Evolutionary conservation across 1,284 basidiomycete genomes (phyloP).

Genomic region (Trichosporon inkin): DNA sequence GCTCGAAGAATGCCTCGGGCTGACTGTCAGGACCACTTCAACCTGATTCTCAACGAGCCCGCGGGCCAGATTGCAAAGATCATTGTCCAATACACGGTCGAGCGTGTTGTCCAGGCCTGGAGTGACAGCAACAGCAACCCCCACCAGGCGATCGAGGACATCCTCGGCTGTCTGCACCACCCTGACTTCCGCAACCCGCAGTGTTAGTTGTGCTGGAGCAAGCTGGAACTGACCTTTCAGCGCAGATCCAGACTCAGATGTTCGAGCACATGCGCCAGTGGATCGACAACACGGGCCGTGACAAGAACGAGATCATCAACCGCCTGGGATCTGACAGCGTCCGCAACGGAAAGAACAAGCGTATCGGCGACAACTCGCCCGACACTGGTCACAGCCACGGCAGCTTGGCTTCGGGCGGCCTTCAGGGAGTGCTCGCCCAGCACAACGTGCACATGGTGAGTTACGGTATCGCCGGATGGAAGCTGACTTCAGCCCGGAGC

Average conservation of each 20-base stretch:
- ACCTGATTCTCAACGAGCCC: slow-evolving; percentile 55
- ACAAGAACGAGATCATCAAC: slow-evolving; percentile 57
- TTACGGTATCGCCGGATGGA: neutral
- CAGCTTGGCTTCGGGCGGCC: slow-evolving; percentile 42
- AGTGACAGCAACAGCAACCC: slow-evolving; percentile 64
- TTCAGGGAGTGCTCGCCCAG: slow-evolving; percentile 46
- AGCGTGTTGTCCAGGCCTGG: slow-evolving; percentile 73
- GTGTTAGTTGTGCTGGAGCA: slow-evolving; percentile 52
- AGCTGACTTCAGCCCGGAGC: slow-evolving; percentile 26
- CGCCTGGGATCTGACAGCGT: slow-evolving; percentile 66
- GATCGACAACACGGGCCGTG: slow-evolving; percentile 58
- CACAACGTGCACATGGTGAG: slow-evolving; percentile 49
- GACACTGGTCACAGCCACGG: slow-evolving; percentile 43
- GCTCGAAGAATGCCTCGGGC: neutral
- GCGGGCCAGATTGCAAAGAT: slow-evolving; percentile 69
- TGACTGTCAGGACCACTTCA: slow-evolving; percentile 38
- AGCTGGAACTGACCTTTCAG: slow-evolving; percentile 70
- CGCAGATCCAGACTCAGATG: slow-evolving; percentile 76
- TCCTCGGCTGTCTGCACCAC: slow-evolving; percentile 74
- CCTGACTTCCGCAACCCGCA: slow-evolving; percentile 70
- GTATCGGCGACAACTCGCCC: slow-evolving; percentile 51
- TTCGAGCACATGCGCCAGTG: slow-evolving; percentile 51
- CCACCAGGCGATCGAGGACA: slow-evolving; percentile 61
- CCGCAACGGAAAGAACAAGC: slow-evolving; percentile 67
- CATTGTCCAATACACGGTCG: slow-evolving; percentile 57